phyloP scores from a whole-genome alignment of 1,284 basidiomycete species.

The Pseudozyma tsukubaensis region DNA sequence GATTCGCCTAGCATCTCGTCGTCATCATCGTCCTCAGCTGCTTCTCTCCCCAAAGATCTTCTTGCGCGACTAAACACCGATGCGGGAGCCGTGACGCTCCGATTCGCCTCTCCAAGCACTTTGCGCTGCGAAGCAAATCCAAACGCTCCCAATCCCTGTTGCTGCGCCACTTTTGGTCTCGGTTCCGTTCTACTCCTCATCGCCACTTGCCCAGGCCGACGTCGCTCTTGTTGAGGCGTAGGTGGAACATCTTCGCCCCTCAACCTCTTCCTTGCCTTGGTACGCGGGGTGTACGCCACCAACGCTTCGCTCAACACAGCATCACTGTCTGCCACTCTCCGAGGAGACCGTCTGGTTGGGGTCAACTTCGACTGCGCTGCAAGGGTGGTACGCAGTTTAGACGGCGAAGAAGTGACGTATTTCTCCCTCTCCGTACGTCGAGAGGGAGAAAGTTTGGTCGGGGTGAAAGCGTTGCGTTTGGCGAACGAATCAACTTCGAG shows the following conservation, averaged over 20 bases:
- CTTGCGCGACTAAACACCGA: conserved; percentile 11
- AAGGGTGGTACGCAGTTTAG: conserved; percentile 25
- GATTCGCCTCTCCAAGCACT: neutral
- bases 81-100: conserved; percentile 6
- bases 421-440: neutral
- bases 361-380: conserved; percentile 11
- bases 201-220: neutral
- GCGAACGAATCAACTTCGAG: conserved; percentile 4
- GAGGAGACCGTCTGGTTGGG: conserved; percentile 11
- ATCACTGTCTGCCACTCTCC: conserved; percentile 1
- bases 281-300: conserved; percentile 55
- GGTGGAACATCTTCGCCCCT: conserved; percentile 60
- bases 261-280: conserved; percentile 60
- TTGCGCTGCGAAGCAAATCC: conserved; percentile 26
- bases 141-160: conserved; percentile 23
- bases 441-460: conserved; percentile 3
- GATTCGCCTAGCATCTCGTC: conserved; percentile 14
- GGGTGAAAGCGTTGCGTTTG: conserved; percentile 10
- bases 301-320: conserved; percentile 25
- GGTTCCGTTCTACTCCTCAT: neutral
- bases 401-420: conserved; percentile 33
- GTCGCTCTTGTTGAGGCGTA: conserved; percentile 22
- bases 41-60: neutral
- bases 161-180: conserved; percentile 10
- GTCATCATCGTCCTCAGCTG: conserved; percentile 9